phyloP scores from a whole-genome alignment of 2,329 filamentous ascomycete species.

The Teratosphaeria epicoccoides region DNA sequence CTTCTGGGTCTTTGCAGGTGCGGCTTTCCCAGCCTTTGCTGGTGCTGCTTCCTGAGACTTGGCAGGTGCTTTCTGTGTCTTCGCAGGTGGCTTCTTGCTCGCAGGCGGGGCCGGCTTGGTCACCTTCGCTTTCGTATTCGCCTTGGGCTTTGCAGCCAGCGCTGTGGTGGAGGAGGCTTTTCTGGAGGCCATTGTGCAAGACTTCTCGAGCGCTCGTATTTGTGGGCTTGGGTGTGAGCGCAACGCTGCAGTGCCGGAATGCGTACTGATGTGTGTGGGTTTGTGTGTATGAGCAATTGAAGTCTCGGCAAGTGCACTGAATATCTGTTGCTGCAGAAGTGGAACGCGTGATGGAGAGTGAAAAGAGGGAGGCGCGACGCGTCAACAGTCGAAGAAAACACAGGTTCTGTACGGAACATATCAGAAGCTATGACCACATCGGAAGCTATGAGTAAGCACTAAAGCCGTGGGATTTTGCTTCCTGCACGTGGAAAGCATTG shows the following conservation, averaged over 20 bases:
- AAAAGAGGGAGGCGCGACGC: not conserved
- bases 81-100: conserved; percentile 4
- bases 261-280: not conserved
- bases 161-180: not conserved
- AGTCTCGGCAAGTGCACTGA: not conserved
- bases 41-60: conserved; percentile 4
- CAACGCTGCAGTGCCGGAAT: not conserved
- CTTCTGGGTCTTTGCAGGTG: conserved; percentile 2
- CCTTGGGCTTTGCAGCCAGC: conserved; percentile 3
- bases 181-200: conserved; percentile 1
- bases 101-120: conserved; percentile 7
- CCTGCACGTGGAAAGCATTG: too few species aligned
- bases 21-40: conserved; percentile 5
- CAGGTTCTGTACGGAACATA: too few species aligned
- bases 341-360: not conserved
- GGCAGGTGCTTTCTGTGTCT: conserved; percentile 4
- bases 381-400: too few species aligned
- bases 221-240: not conserved
- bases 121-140: conserved; percentile 10
- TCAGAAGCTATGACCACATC: too few species aligned
- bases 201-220: not conserved
- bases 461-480: too few species aligned
- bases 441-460: too few species aligned
- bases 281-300: not conserved
- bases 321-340: not conserved